Evolutionary conservation across 805 yeast genomes (phyloP), one percentile per base, ranked within the genome.

Genomic region (Candida parachauliodes): DNA sequence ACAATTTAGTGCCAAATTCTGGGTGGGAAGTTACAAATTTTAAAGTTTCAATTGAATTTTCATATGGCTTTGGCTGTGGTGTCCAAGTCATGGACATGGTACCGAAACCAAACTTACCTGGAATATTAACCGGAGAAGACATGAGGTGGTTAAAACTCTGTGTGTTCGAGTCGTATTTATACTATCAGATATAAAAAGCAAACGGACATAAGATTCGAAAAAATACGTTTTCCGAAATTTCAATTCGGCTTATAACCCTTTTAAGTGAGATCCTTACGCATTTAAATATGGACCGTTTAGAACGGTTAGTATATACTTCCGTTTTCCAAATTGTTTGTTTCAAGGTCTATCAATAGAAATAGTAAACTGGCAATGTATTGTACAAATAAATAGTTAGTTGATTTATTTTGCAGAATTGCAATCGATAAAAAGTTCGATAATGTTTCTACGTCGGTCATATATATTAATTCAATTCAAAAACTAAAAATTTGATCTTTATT

Each of bases 71-170:
- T 23, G 86, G 87, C 0, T 50, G 55, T 0, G 81, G 74, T 27
- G 72, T 69, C 86, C 85, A 78, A 1, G 95, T 84, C 55, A 85
- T 68, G 39, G 83, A 76, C 96, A 88, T 86, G 45, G 87, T 70
- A 31, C 96, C 96, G 47, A 74, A 78, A 30, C 95, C 95, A 39
- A 65, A 62, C 23, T 48, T 48, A 23, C 65, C 67, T 8, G 44
- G 36, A 10, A 47, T 34, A 16, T 34, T 29, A 32, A 49, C 47
- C 14, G 48, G 45, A 11, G 34, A n/a, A 17, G 23, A 17, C 36
- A 32, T 32, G 11, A n/a, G 6, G 27, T 8, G n/a, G n/a, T n/a
- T n/a, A n/a, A n/a, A n/a, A n/a, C n/a, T n/a, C n/a, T n/a, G n/a
- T n/a, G n/a, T n/a, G n/a, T n/a, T n/a, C n/a, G n/a, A n/a, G n/a